Percentiles rank a stretch among this genome's conserved stretches.
Evolutionary conservation across 345 rosid species (phyloP).

Genomic region (Eucalyptus microcorys): DNA sequence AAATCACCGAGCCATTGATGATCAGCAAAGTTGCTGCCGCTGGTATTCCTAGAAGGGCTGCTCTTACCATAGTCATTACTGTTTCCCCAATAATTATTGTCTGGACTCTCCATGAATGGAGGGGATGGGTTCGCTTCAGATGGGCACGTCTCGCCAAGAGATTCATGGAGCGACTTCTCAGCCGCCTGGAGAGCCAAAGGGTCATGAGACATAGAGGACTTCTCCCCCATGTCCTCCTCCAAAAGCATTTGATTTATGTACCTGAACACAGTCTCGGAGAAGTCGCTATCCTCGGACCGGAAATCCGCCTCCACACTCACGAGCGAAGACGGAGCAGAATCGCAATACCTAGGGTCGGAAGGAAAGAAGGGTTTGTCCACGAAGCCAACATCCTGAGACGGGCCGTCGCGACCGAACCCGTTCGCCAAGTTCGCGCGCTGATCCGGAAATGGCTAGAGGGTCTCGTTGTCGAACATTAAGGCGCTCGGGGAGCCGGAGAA

Average conservation of each 20-base stretch:
- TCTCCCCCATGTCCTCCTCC: slow-evolving; percentile 52
- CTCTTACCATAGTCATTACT: slow-evolving; percentile 9
- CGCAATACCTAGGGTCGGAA: slow-evolving; percentile 5
- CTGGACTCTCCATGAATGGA: slow-evolving; percentile 4
- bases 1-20: slow-evolving; percentile 27
- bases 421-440: not conserved
- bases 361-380: slow-evolving; percentile 7
- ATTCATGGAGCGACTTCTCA: slow-evolving; percentile 42
- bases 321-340: not conserved
- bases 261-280: slow-evolving; percentile 29
- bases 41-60: slow-evolving; percentile 8
- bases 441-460: slow-evolving; percentile 13
- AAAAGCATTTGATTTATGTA: slow-evolving; percentile 48
- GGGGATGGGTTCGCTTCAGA: not conserved
- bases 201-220: slow-evolving; percentile 24
- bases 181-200: slow-evolving; percentile 42
- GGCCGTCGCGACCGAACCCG: not conserved
- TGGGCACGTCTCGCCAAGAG: slow-evolving; percentile 12
- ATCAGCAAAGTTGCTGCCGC: slow-evolving; percentile 20
- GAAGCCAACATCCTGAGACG: slow-evolving; percentile 9
- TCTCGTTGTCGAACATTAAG: slow-evolving; percentile 16
- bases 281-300: slow-evolving; percentile 39
- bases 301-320: slow-evolving; percentile 16
- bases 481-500: not conserved
- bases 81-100: not conserved